Base-by-base conservation (phyloP, 129 eudicot species). In the Chrysanthemum seticuspe region DNA sequence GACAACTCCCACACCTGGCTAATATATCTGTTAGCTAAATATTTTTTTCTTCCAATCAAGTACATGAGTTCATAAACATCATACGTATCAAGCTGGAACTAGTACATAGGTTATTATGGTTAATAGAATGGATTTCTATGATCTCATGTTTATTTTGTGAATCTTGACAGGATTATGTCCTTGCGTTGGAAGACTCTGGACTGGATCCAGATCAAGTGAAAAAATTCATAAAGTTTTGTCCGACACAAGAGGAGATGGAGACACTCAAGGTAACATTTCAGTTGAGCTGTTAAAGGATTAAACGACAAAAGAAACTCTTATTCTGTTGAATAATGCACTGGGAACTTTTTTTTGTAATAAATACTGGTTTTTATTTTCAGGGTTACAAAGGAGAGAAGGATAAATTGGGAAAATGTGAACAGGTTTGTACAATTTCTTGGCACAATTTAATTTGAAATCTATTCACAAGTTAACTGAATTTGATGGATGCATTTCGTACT, bases 171-270 rank as follows among this genome's bases (percentile, higher is more conserved):
- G 87, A 80, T 60, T 85, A 86, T 72, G 84, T 87, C 71, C 96
- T 92, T 71, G 85, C 90, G 47, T 75, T 92, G 86, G 98, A 92
- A 52, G 96, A 92, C 19, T 85, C 95, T 16, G 91, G 88, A 34
- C 82, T 92, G 79, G 98, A 89, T 64, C 75, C 71, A 65, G 98
- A 92, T 80, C 95, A 87, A 82, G 96, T 92, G 83, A 96, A 92
- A 15, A 92, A 92, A 79, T 90, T 92, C 64, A 89, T 89, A 50
- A 92, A 89, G 76, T 92, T 92, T 66, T 92, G 96, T 75, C 98
- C 98, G 68, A 92, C 94, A 62, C 87, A 92, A 83, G 98, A 89
- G 75, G 98, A 92, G 80, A 89, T 87, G 78, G 95, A 89, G 65
- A 67, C 82, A 63, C 83, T 92, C 67, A 87, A 89, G 98, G 98